Base-by-base conservation (phyloP, 495 filamentous ascomycete species). In the Halenospora varia region DNA sequence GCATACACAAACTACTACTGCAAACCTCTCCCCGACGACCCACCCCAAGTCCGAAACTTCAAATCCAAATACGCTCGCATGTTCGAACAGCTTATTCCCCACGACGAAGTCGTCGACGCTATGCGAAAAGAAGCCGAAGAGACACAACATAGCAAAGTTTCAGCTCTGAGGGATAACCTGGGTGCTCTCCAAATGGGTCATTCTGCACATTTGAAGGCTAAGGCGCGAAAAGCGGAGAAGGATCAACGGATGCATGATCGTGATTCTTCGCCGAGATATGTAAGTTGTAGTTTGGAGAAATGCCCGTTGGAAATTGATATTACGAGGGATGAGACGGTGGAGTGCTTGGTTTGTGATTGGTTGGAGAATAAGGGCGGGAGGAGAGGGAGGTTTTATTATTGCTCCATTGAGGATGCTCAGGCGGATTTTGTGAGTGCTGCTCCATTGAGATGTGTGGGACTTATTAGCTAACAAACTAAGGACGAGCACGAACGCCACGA, bases 321-420 rank as follows among this genome's bases (percentile, higher is more conserved):
- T 49, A 44, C 47, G 25, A 47, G 53, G 22, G 57, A 59, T 67
- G 57, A 55, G 57, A 56, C 35, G 71, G 72, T 51, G 54, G 69
- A 29, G 60, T 67, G 52, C 78, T 76, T 56, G 56, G 67, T 39
- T 25, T 81, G 40, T 75, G 76, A 63, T 55, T 72, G 58, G 64
- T 74, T 56, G 62, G 74, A 4, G 51, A 59, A 23, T 55, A 69
- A 11, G 55, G 62, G 46, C 62, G 60, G 18, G 55, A 55, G 58
- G 41, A 55, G 66, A 6, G 47, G 57, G 11, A 53, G 63, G 47
- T 66, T 65, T 0, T 64, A 75, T 26, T 82, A 74, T 57, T 82
- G 78, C 65, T 75, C 72, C 4, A 60, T 66, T 15, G 64, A 68
- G 19, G 77, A 77, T 62, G 64, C 70, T 20, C 55, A 70, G 22